phyloP scores from a whole-genome alignment of 768 basidiomycete genomes.

The Leccinum pellstonianum region DNA sequence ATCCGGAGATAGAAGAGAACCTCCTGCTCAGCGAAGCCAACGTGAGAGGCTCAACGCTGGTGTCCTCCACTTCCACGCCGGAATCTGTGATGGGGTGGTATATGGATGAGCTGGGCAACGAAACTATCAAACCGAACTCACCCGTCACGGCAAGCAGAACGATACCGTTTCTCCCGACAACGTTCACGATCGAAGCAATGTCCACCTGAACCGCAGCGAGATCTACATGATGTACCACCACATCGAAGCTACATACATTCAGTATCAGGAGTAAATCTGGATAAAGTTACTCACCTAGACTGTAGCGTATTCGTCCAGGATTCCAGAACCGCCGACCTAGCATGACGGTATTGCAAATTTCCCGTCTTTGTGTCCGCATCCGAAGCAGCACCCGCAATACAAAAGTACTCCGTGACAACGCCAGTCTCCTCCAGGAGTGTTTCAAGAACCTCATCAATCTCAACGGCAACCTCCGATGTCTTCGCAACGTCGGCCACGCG shows the following conservation, averaged over 20 bases:
- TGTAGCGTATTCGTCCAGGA: conserved; percentile 15
- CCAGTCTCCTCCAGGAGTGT: conserved; percentile 17
- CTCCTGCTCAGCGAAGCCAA: not conserved
- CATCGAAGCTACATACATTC: conserved; percentile 14
- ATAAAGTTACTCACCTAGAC: conserved; percentile 9
- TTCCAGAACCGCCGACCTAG: conserved; percentile 21
- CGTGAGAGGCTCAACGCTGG: not conserved
- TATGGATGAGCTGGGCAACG: too few species aligned
- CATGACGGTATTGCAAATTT: conserved; percentile 9
- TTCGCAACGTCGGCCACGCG: conserved; percentile 26
- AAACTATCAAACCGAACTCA: not conserved
- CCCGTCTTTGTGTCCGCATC: conserved; percentile 27
- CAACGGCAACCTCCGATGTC: conserved; percentile 16
- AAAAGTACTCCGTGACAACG: conserved; percentile 19
- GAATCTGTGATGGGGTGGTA: not conserved
- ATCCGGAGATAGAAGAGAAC: not conserved
- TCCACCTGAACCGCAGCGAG: conserved; percentile 23
- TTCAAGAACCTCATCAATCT: conserved; percentile 17
- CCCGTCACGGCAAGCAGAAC: conserved; percentile 25
- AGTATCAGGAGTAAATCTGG: not conserved
- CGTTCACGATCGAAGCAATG: conserved; percentile 22
- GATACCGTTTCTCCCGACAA: conserved; percentile 23
- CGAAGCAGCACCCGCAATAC: conserved; percentile 17
- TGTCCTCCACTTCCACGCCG: not conserved
- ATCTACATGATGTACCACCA: conserved; percentile 22